Evolutionary conservation across 352 stramenopile species (phyloP), one percentile per base, ranked within the genome.

Genomic region (Globisporangium irregulare): DNA sequence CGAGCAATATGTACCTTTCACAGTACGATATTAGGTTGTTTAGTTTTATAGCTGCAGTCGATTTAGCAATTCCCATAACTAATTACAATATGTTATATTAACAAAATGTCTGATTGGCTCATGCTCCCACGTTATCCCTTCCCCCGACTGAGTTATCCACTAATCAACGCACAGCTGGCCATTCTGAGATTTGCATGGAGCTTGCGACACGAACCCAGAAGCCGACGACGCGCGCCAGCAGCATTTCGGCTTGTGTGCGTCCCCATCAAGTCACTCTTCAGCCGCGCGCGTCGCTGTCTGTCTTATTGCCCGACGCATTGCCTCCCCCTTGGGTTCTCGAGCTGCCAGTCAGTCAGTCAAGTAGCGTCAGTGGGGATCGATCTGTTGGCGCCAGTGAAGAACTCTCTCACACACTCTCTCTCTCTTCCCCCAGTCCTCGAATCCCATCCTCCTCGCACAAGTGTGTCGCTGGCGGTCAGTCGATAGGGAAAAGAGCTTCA

Each of bases 181-280:
- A 50, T 50, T 50, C 41, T 50, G 41, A 50, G 41, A 50, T 50
- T 50, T 50, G 41, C 41, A 50, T 50, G 41, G 41, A 50, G 41
- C 41, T 22, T 50, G 41, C 41, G 41, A 50, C 41, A 50, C 41
- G 41, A 50, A 50, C 15, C 4, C 25, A 27, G 25, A 27, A 27
- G 25, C 25, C 25, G 25, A 27, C 25, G 25, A 27, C 25, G 25
- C 25, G 25, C 41, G 4, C 41, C 41, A 50, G 15, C 41, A 50
- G 41, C 14, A 22, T 4, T 18, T 50, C 0, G 1, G 36, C 36
- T 15, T 41, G 36, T 10, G 41, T 5, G 2, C 25, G 41, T 50
- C 41, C 41, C 41, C 15, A 0, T 48, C 38, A 18, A 18, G 0
- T 50, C 15, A 9, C 41, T 48, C 41, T 3, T 15, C 12, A 7